Evolutionary conservation across 176 grass and related monocot species (phyloP), one percentile per base, ranked within the genome.

Genomic region (Musa troglodytarum): DNA sequence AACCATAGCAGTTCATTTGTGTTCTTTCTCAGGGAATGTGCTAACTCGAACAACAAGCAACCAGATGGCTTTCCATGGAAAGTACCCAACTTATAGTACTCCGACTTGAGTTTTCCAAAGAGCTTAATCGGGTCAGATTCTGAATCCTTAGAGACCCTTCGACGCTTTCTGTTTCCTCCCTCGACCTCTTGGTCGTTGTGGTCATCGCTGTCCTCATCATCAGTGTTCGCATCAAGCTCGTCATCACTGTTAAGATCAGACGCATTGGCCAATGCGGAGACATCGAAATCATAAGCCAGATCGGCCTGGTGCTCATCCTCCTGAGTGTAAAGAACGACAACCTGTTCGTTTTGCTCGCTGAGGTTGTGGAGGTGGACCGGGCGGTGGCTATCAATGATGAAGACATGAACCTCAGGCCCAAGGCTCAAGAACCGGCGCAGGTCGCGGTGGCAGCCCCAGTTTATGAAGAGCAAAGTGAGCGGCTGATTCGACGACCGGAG

Each of bases 41-140:
- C 87, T 21, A 97, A 84, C 10, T 97, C 94, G 75, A 90, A 93
- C 86, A 93, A 83, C 75, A 97, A 83, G 71, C 83, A 93, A 4
- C 94, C 90, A 43, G 94, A 97, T 17, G 94, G 88, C 80, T 82
- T 97, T 68, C 94, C 90, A 65, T 93, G 94, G 81, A 89, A 97
- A n/a, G 84, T 91, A 34, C 90, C 90, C 43, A 91, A 76, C 43
- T 89, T 85, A 78, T 93, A 97, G 69, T 97, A 97, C 80, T 93
- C 90, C 34, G 81, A 62, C 25, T 89, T 85, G 16, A 97, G 80
- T 77, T 76, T 85, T 1, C 57, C 56, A 77, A 90, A 93, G 14
- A 97, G 83, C 74, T 67, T 87, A 71, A 82, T 79, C 11, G 94
- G 90, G 54, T 93, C 90, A 19, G 74, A 72, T 63, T 85, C 84